A percentile compares a stretch with the other conserved stretches of the same genome.
Conservation (phyloP, 2,329 filamentous ascomycete species). For the Diaporthe citri region DNA sequence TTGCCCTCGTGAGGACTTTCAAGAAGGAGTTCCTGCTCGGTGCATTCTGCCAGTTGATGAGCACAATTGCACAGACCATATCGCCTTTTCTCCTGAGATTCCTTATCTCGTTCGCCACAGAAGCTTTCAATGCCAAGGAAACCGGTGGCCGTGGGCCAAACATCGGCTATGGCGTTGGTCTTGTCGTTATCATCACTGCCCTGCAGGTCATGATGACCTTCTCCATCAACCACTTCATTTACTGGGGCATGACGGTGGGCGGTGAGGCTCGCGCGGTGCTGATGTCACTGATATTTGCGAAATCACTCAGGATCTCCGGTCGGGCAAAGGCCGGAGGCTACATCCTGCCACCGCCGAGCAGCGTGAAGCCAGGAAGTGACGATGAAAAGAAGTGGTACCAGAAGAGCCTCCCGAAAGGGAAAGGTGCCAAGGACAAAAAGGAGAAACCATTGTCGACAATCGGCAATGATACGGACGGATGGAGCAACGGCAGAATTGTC, state of each 20-base stretch:
- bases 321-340: conserved; percentile 86
- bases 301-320: conserved; percentile 89
- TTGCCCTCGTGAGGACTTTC: conserved; percentile 89
- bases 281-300: conserved; percentile 91
- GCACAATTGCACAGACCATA: conserved; percentile 81
- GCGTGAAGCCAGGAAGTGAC: conserved; percentile 56
- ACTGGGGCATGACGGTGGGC: conserved; percentile 90
- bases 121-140: conserved; percentile 78
- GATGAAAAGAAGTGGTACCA: conserved; percentile 54
- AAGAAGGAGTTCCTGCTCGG: conserved; percentile 87
- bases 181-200: conserved; percentile 84
- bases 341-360: conserved; percentile 37
- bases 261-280: conserved; percentile 85
- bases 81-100: conserved; percentile 88
- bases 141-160: conserved; percentile 68
- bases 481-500: conserved; percentile 92
- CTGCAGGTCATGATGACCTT: conserved; percentile 90
- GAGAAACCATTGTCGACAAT: conserved; percentile 52
- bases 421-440: conserved; percentile 46
- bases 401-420: conserved; percentile 58
- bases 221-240: conserved; percentile 91
- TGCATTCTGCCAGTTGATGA: conserved; percentile 78
- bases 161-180: conserved; percentile 81
- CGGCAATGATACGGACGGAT: conserved; percentile 80
- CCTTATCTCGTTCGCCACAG: conserved; percentile 85